These are phyloP conservation scores for Barnettozyma sucrosica DNA, from an alignment of 805 yeast species.

Conservation along the genomic window DNA sequence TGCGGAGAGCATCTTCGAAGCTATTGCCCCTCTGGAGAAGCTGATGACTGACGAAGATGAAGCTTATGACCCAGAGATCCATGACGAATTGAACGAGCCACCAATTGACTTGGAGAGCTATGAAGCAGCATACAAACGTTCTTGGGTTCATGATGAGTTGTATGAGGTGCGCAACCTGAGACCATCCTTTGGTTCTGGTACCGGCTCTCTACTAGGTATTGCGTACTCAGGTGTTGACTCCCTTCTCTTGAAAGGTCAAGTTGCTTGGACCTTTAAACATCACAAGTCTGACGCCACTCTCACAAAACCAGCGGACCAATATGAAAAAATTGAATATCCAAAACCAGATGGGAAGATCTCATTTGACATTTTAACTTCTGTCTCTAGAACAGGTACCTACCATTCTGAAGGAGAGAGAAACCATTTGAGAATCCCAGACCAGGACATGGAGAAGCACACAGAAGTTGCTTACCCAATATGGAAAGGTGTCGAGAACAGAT, in stretches of 20 bases:
- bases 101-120: conserved; percentile 51
- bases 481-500: conserved; percentile 84
- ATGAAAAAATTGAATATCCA: conserved; percentile 76
- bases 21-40: conserved; percentile 39
- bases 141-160: conserved; percentile 86
- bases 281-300: conserved; percentile 63
- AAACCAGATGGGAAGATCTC: conserved; percentile 94
- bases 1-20: conserved; percentile 71
- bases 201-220: conserved; percentile 81
- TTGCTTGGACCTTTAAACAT: conserved; percentile 83
- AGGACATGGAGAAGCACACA: conserved; percentile 63
- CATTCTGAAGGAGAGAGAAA: conserved; percentile 93
- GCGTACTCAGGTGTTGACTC: conserved; percentile 81
- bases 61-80: conserved; percentile 35
- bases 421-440: conserved; percentile 68
- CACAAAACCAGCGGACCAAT: conserved; percentile 63
- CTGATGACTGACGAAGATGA: conserved; percentile 37
- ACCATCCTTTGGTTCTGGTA: conserved; percentile 75
- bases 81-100: conserved; percentile 34
- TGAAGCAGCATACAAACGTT: conserved; percentile 57
- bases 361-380: conserved; percentile 91
- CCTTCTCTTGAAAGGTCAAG: conserved; percentile 66
- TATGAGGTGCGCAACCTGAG: conserved; percentile 83
- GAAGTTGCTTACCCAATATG: conserved; percentile 63
- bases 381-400: conserved; percentile 91